Conservation (phyloP, 2,329 filamentous ascomycete genomes). For the Epichloe elymi region DNA sequence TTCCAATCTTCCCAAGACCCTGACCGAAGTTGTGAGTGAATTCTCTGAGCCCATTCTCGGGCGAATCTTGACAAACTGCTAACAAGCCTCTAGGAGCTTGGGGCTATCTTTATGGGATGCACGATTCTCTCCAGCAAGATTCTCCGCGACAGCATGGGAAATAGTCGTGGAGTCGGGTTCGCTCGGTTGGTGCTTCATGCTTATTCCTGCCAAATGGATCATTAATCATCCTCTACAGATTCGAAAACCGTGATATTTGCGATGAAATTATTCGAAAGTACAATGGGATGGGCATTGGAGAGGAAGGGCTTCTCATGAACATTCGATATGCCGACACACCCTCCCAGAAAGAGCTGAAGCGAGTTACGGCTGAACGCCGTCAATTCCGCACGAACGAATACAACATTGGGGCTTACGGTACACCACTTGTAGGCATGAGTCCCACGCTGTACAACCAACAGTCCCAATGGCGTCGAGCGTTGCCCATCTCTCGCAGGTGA, state of each 20-base stretch:
- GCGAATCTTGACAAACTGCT: neutral
- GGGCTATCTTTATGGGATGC: constrained; percentile 65
- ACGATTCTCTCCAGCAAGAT: constrained; percentile 90
- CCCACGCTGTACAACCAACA: constrained; percentile 24
- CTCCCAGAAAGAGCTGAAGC: constrained; percentile 92
- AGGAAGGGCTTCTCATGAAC: constrained; percentile 73
- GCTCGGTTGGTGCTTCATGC: constrained; percentile 53
- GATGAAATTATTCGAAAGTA: constrained; percentile 80
- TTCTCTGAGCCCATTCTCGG: too few relatives aligned
- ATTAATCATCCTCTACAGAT: constrained; percentile 38
- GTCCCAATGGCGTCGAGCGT: constrained; percentile 23
- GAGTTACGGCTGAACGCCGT: constrained; percentile 85
- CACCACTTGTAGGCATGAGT: constrained; percentile 43
- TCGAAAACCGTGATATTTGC: constrained; percentile 78
- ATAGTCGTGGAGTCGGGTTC: constrained; percentile 94
- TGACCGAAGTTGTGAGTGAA: constrained; percentile 71
- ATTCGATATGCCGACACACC: constrained; percentile 96
- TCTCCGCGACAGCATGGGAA: constrained; percentile 78
- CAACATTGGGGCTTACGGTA: constrained; percentile 59
- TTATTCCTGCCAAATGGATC: neutral
- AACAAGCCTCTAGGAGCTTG: constrained; percentile 45
- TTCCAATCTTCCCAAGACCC: constrained; percentile 83
- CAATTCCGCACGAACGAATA: constrained; percentile 96
- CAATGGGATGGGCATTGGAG: constrained; percentile 64
- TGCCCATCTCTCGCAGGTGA: constrained; percentile 19